Conservation (phyloP, 1,139 yeast species). For the Kurtzmaniella quercitrusa region DNA sequence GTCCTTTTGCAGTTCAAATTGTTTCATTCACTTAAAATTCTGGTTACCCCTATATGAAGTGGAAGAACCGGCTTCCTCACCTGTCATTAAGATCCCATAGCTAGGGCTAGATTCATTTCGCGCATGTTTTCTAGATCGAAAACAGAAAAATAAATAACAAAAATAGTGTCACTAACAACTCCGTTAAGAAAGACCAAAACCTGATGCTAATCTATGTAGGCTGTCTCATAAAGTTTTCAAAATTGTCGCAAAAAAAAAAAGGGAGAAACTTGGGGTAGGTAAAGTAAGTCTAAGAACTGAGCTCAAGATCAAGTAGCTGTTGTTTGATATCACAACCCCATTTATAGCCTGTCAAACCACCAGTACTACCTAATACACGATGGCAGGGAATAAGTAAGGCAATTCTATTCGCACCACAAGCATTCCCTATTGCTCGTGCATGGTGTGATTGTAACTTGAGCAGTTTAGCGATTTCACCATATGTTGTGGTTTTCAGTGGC, state of each 20-base stretch:
- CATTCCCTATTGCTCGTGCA: slow-evolving; percentile 21
- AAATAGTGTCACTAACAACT: no score
- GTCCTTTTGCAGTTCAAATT: no score
- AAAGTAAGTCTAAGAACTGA: not conserved
- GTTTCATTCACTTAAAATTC: no score
- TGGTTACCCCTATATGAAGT: no score
- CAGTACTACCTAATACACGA: slow-evolving; percentile 12
- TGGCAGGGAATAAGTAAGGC: slow-evolving; percentile 26
- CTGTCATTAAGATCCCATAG: no score
- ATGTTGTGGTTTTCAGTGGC: slow-evolving; percentile 14
- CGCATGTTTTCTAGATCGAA: not conserved
- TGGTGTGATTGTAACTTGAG: slow-evolving; percentile 13
- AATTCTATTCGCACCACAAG: slow-evolving; percentile 21
- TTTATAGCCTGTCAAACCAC: slow-evolving; percentile 19
- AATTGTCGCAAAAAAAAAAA: not conserved
- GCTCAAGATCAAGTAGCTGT: not conserved
- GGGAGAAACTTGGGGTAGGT: not conserved
- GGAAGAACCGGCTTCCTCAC: no score
- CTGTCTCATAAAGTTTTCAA: not conserved
- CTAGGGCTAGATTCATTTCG: not conserved
- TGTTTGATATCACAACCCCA: slow-evolving; percentile 19
- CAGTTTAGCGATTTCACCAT: slow-evolving; percentile 14
- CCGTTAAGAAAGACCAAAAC: no score
- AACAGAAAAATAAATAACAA: not conserved
- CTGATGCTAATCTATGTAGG: no score